These are phyloP conservation scores for Penicillium mononematosum DNA, from an alignment of 495 filamentous ascomycete genomes.

Conservation along the genomic window DNA sequence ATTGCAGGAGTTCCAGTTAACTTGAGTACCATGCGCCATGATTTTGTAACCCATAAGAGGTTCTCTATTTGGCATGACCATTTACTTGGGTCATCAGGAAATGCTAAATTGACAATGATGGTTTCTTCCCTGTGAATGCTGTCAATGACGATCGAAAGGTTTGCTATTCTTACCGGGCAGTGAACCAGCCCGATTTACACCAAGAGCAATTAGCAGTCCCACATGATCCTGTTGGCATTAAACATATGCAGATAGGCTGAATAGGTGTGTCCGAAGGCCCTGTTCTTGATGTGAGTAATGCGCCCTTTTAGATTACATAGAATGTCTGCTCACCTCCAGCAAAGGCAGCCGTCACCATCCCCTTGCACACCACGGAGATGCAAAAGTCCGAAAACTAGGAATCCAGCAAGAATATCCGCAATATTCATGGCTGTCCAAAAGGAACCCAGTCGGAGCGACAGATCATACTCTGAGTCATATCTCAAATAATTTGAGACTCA, in stretches of 20 bases:
- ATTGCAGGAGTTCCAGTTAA: slow-evolving; percentile 48
- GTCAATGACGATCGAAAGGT: background rate
- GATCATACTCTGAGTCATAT: slow-evolving; percentile 36
- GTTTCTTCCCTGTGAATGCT: slow-evolving; percentile 35
- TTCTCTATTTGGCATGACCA: slow-evolving; percentile 62
- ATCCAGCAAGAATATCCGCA: slow-evolving; percentile 47
- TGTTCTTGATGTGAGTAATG: slow-evolving; percentile 5
- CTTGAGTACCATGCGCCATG: slow-evolving; percentile 39
- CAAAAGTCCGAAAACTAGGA: slow-evolving; percentile 50
- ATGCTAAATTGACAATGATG: slow-evolving; percentile 71
- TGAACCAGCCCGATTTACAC: slow-evolving; percentile 72
- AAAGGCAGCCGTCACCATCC: slow-evolving; percentile 44
- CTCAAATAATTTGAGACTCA: too few species aligned
- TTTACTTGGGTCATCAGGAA: slow-evolving; percentile 74
- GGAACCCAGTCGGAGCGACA: slow-evolving; percentile 58
- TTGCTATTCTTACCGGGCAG: slow-evolving; percentile 46
- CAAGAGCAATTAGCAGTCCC: slow-evolving; percentile 64
- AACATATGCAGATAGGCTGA: slow-evolving; percentile 60
- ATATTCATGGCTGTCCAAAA: slow-evolving; percentile 56
- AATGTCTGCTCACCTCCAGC: slow-evolving; percentile 37
- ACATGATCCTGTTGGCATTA: slow-evolving; percentile 63
- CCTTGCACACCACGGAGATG: slow-evolving; percentile 37
- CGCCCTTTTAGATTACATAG: background rate
- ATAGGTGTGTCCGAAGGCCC: slow-evolving; percentile 46
- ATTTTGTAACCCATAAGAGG: slow-evolving; percentile 34